Evolutionary conservation across 345 rosid genomes (phyloP), one percentile per base, ranked within the genome.

Genomic region (Aquilaria yunnanensis): DNA sequence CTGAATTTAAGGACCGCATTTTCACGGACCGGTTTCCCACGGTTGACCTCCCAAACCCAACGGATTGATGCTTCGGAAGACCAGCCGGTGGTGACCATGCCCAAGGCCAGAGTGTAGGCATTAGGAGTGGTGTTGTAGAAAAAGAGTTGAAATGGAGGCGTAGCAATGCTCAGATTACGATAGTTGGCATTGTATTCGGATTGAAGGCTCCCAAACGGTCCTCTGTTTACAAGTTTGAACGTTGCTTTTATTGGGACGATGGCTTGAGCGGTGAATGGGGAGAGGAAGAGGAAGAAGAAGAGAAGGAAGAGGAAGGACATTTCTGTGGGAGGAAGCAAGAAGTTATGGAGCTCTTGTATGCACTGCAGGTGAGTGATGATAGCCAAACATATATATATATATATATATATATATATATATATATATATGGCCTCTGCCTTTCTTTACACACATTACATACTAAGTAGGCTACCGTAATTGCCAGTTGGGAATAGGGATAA

Each of bases 31-130:
- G 75, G 78, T 10, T 65, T 31, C n/a, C 72, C 63, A 1, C 71
- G 73, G 47, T 75, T 74, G 37, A 76, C 78, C 9, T 78, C 82
- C 82, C 78, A 70, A 2, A 73, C 75, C 67, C 72, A 70, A 7
- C 74, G 61, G 60, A 59, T 65, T 0, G 57, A 37, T 2, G 68
- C 37, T 8, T 65, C 71, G 8, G 37, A 41, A 10, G 59, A 61
- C 12, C 61, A 11, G 10, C 73, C 73, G 8, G 66, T 71, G 16
- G 64, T 55, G 0, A 75, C 43, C 43, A 37, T 37, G 43, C 5
- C 43, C 43, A 37, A 37, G 37, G 76, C 76, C 1, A 76, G 53
- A 51, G 63, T 59, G 64, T 14, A 69, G 23, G 69, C 76, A 51
- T 65, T 49, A 0, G 72, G 77, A 3, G 76, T 66, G 31, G 77